Evolutionary conservation across 208 protist genomes (phyloP).

Genomic region (Leishmania gerbilli): DNA sequence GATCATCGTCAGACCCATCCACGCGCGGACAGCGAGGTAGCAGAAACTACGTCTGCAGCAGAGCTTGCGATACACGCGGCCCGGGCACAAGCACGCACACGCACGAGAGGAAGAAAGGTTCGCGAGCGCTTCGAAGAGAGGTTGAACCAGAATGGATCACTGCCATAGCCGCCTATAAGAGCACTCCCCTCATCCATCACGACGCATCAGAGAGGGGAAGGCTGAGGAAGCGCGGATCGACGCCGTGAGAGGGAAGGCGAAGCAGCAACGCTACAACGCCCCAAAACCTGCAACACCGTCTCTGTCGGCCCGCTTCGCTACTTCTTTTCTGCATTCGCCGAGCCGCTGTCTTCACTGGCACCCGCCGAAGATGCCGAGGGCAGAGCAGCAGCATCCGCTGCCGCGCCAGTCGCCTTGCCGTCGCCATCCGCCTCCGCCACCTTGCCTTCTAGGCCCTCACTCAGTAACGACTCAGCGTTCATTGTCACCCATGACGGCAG

Average conservation of each 20-base stretch:
- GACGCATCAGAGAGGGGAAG: no score
- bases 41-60: background rate
- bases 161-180: background rate
- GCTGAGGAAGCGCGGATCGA: background rate
- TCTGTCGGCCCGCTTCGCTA: background rate
- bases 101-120: background rate
- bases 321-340: background rate
- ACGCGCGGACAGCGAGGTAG: background rate
- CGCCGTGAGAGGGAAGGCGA: background rate
- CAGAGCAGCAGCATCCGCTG: background rate
- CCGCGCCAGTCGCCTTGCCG: background rate
- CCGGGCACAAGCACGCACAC: background rate
- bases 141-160: background rate
- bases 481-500: constrained; percentile 65
- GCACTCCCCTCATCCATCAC: background rate
- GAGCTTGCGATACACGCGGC: background rate
- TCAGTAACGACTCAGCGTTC: constrained; percentile 63
- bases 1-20: background rate
- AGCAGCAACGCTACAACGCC: background rate
- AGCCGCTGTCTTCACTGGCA: background rate
- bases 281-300: background rate
- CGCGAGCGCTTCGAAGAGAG: background rate
- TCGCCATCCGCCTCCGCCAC: constrained; percentile 17
- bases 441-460: constrained; percentile 30
- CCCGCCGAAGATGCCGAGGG: background rate